Evolutionary conservation across 495 filamentous ascomycete species (phyloP), one percentile per base, ranked within the genome.

Genomic region (Clohesyomyces aquaticus): DNA sequence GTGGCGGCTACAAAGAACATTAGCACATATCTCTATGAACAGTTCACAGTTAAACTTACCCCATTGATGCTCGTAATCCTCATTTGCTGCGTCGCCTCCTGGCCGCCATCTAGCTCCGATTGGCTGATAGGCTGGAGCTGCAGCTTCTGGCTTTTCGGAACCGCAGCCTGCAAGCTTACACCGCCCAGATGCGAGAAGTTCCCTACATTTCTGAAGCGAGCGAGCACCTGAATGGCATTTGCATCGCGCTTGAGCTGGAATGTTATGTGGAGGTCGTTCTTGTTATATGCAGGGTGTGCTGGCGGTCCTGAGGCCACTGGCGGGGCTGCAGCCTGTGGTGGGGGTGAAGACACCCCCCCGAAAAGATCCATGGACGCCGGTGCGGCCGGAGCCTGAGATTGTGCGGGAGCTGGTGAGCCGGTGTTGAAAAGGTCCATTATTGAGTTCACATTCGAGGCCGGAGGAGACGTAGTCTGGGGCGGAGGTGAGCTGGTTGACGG

Each of bases 111-210:
- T 16, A 98, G 73, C 45, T 96, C 91, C 1, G 85, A 75, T 68
- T 83, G 88, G 56, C 86, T 94, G 61, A 98, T 94, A 54, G 87
- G 89, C 70, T 92, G 88, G 51, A 98, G 78, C 74, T 96, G 90
- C 63, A 98, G 74, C 70, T 90, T 93, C 76, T 98, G 95, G 35
- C 87, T 91, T 78, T 96, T 97, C 4, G 94, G 95, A 63, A 98
- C 94, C 3, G 94, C 94, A 48, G 93, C 95, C 75, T 98, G 95
- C 54, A 98, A 72, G 4, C 86, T 87, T 18, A 97, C 89, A 32
- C 78, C 82, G 16, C 84, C 81, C 48, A 98, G 81, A n/a, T 75
- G 71, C 26, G 79, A 79, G 52, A 86, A 84, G 55, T 82, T 83
- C 14, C 86, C 87, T 1, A 76, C 80, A 73, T 97, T 98, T 14